Evolutionary conservation across 257 asterid species (phyloP).

Genomic region (Solanum infundibuliforme): DNA sequence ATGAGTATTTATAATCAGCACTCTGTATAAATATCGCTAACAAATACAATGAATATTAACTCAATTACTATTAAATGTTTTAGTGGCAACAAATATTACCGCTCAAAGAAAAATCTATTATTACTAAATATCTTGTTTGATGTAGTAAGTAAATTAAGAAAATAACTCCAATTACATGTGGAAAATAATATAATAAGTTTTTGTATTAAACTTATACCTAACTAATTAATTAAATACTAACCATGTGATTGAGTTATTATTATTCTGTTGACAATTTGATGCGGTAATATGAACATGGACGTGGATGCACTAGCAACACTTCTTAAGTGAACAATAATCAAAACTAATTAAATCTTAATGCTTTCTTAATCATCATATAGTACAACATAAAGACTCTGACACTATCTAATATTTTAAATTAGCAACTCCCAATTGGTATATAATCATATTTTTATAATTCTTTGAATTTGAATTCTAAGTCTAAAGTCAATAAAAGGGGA

Average conservation of each 20-base stretch:
- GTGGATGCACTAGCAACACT: conserved; percentile 21
- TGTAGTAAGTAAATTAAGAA: background rate
- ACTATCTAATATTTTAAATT: background rate
- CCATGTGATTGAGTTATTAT: background rate
- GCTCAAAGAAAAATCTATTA: too few relatives aligned
- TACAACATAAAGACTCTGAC: conserved; percentile 5
- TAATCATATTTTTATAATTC: background rate
- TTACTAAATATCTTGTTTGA: too few relatives aligned
- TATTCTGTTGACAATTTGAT: background rate
- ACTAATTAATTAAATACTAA: background rate
- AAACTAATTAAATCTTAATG: background rate
- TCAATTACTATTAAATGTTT: too few relatives aligned
- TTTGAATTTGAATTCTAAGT: conserved; percentile 9
- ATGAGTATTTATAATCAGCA: too few relatives aligned
- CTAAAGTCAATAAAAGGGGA: conserved; percentile 13
- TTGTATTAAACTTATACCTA: background rate
- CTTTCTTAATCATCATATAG: conserved; percentile 15
- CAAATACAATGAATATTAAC: too few relatives aligned
- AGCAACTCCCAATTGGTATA: background rate
- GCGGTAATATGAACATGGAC: conserved; percentile 15
- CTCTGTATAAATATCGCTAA: too few relatives aligned
- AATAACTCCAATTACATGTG: background rate
- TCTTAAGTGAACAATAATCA: conserved; percentile 2
- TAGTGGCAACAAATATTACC: too few relatives aligned
- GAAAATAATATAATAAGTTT: background rate